Base-by-base conservation (phyloP, 495 filamentous ascomycete species). In the Trichoderma gamsii region DNA sequence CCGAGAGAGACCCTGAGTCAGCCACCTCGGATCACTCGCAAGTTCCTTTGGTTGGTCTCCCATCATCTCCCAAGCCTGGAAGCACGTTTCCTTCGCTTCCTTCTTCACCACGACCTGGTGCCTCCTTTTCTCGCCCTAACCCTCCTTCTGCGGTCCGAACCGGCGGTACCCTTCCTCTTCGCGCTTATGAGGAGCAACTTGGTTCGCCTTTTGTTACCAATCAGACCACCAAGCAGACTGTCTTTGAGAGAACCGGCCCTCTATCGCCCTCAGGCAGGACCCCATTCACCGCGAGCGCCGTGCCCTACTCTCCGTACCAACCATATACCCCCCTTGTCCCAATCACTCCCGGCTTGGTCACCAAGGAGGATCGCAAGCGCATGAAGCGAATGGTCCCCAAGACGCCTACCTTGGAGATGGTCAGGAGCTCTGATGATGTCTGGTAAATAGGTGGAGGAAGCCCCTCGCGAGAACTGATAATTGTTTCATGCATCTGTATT, bases 301-400 rank as follows among this genome's bases (percentile, higher is more conserved):
- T 84, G 43, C 93, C 93, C 7, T 97, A 97, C 76, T 89, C 86
- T 67, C 91, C 93, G 6, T 97, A 97, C 73, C 95, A 96, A 84
- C 93, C 93, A 0, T 94, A 90, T 73, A 92, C 90, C 2, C 93
- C 93, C 0, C 82, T 96, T 9, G 90, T 95, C 18, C 93, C 93
- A 0, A 87, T 97, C 68, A 96, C 93, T 38, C 93, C 93, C 1
- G 87, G 87, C 61, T 81, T 93, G 63, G 88, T 92, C 52, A 92
- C 87, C 13, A 87, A 85, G 76, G 84, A 85, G 69, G 91, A 97
- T 72, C 78, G 92, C 63, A 92, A 90, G 81, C 78, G 81, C 68
- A 85, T 82, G 83, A 85, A 80, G 80, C 85, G 80, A 79, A 70
- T 85, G 67, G 85, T 86, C 72, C 85, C 82, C 18, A 83, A 81